A percentile compares a stretch with the other conserved stretches of the same genome.
phyloP scores from a whole-genome alignment of 2,329 filamentous ascomycete species.

The Lasiodiplodia gonubiensis region DNA sequence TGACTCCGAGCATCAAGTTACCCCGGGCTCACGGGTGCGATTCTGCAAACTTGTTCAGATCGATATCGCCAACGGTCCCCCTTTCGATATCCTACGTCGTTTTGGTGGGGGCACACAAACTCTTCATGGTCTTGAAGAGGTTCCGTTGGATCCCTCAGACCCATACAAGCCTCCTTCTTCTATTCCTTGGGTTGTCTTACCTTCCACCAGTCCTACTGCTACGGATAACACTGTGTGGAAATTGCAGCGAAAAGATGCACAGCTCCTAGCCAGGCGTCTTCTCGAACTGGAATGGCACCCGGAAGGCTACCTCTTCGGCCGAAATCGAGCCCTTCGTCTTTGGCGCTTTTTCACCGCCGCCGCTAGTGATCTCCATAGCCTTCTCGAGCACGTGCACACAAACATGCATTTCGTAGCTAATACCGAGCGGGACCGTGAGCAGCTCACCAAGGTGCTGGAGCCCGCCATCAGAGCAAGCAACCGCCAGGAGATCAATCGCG shows the following conservation, averaged over 20 bases:
- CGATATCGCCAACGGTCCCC: not conserved
- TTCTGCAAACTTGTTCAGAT: not conserved
- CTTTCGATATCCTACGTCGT: not conserved
- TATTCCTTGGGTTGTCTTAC: not conserved
- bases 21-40: not conserved
- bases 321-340: not conserved
- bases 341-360: not conserved
- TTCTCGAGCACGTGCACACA: not conserved
- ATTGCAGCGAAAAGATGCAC: not conserved
- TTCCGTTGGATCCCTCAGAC: not conserved
- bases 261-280: not conserved
- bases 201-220: not conserved
- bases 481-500: not conserved
- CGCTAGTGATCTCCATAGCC: not conserved
- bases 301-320: conserved; percentile 1
- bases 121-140: not conserved
- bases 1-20: not conserved
- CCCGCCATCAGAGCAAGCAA: not conserved
- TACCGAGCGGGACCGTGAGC: not conserved
- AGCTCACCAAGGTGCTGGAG: not conserved
- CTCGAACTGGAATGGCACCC: not conserved
- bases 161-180: not conserved
- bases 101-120: not conserved
- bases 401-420: not conserved
- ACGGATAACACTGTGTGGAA: not conserved